phyloP scores from a whole-genome alignment of 2,329 filamentous ascomycete genomes.

The Fusarium devonianum region DNA sequence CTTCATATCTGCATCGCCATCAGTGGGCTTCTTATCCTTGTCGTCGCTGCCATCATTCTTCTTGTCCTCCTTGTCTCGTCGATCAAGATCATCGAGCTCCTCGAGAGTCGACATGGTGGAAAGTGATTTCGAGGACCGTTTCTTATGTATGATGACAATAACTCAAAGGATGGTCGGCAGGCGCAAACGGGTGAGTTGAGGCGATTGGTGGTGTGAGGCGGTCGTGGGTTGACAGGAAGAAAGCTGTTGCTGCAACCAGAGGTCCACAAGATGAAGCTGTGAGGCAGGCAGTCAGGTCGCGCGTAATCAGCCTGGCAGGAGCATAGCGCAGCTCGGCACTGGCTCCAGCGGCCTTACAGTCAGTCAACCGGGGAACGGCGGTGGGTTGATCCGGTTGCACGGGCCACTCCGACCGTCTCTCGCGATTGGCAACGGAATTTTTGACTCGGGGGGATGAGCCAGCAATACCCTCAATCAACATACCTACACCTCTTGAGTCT shows the following conservation, averaged over 20 bases:
- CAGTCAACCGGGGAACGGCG: slow-evolving; percentile 27
- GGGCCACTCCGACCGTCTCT: slow-evolving; percentile 9
- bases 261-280: slow-evolving; percentile 34
- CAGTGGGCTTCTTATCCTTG: slow-evolving; percentile 56
- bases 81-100: slow-evolving; percentile 89
- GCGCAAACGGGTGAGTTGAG: not conserved
- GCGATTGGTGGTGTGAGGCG: slow-evolving; percentile 5
- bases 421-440: slow-evolving; percentile 33
- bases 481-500: slow-evolving; percentile 13
- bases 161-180: too few species aligned
- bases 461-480: slow-evolving; percentile 12
- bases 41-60: slow-evolving; percentile 49
- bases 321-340: slow-evolving; percentile 27
- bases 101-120: slow-evolving; percentile 84
- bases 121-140: slow-evolving; percentile 10
- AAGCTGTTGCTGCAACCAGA: slow-evolving; percentile 25
- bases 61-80: slow-evolving; percentile 77
- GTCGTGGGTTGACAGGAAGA: slow-evolving; percentile 17
- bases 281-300: slow-evolving; percentile 43
- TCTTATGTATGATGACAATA: too few species aligned
- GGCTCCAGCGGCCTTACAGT: slow-evolving; percentile 19
- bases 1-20: slow-evolving; percentile 89
- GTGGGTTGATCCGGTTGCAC: slow-evolving; percentile 39
- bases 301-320: slow-evolving; percentile 41
- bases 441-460: slow-evolving; percentile 21